Base-by-base conservation (phyloP, 768 basidiomycete species). In the Cystobasidium ongulense region DNA sequence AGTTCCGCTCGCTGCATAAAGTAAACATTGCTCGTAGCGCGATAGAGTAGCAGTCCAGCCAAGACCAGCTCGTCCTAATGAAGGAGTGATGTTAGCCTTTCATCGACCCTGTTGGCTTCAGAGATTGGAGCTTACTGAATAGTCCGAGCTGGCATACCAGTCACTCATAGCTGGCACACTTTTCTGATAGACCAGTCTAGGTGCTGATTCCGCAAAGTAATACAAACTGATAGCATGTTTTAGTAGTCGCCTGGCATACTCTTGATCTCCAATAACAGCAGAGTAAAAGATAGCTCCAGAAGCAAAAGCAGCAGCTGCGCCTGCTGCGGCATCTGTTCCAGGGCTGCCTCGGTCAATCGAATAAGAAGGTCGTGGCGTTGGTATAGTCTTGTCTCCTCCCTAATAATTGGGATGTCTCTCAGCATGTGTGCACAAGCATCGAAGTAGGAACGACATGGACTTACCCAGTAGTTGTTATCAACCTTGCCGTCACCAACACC, bases 391-490 rank as follows among this genome's bases (percentile, higher is more conserved):
- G 53, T 70, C 67, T 17, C 50, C 50, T 29, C 67, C 67, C 67
- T 70, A 23, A 54, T 54, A 54, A 10, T 54, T 23, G 53, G 50
- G 31, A 13, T 67, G 15, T 7, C 10, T 13, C 21, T 53, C 35
- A 70, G 50, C 39, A 52, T 57, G 29, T 29, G 35, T n/a, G 7
- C 7, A 8, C 8, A 15, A 3, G 31, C 38, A 57, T 33, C n/a
- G 67, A 7, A 15, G 15, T 35, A 39, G 35, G 15, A 63, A 63
- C 33, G 5, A 8, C 25, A 15, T 4, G 8, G 5, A 13, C 89
- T 90, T 74, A 91, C 93, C 92, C 93, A 95, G 79, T 96, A 97
- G 1, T 84, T 84, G 77, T 90, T 85, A 79, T 92, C 90, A 23
- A 85, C 78, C 68, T 86, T 81, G 29, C 87, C 84, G 68, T 87